phyloP scores from a whole-genome alignment of 257 asterid species.

The Lycium ferocissimum region DNA sequence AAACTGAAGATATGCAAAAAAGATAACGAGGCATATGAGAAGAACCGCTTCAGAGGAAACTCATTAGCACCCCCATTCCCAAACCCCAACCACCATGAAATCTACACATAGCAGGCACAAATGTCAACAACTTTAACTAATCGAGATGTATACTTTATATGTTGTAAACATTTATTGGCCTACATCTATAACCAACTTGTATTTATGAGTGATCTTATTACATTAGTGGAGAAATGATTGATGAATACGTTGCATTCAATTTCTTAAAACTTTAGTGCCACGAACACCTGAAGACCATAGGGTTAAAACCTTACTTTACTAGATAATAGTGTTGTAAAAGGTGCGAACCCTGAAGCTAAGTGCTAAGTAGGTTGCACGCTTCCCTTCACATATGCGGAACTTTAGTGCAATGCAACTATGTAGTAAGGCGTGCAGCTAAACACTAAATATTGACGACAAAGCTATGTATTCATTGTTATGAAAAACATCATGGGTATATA shows the following conservation, averaged over 20 bases:
- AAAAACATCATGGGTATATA: background rate
- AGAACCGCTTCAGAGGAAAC: slow-evolving; percentile 59
- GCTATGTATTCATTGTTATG: background rate
- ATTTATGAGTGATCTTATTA: background rate
- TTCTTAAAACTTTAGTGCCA: background rate
- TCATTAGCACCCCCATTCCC: slow-evolving; percentile 70
- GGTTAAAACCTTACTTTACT: background rate
- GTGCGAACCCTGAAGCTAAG: background rate
- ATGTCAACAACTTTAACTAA: slow-evolving; percentile 52
- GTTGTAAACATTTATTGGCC: background rate
- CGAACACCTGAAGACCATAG: background rate
- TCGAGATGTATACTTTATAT: background rate
- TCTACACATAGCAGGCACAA: slow-evolving; percentile 67
- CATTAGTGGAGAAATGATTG: background rate
- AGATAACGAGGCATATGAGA: slow-evolving; percentile 64
- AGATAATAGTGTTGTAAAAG: background rate
- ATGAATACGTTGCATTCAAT: background rate
- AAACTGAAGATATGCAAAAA: slow-evolving; percentile 74
- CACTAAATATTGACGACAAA: background rate
- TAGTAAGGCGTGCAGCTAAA: background rate
- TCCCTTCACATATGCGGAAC: background rate
- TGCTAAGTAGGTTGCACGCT: background rate
- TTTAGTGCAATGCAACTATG: background rate
- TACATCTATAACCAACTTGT: background rate
- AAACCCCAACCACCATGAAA: slow-evolving; percentile 90